phyloP scores from a whole-genome alignment of 164 flowering plant species.

The Platanus orientalis region DNA sequence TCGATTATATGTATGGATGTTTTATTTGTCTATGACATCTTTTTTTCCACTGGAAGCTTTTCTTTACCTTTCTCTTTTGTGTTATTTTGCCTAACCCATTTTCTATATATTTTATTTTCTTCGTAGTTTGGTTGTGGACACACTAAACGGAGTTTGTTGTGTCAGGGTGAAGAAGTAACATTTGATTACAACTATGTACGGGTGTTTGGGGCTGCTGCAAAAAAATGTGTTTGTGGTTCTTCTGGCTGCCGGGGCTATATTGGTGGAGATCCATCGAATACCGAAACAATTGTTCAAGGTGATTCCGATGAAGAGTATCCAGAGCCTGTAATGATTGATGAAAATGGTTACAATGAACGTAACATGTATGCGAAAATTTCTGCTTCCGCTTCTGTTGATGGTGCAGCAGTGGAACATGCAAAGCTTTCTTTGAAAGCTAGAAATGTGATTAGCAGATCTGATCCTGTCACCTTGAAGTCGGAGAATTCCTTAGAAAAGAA shows the following conservation, averaged over 20 bases:
- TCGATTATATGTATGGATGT: no score
- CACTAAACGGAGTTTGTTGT: slow-evolving; percentile 6
- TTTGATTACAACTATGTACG: slow-evolving; percentile 97
- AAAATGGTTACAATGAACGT: slow-evolving; percentile 33
- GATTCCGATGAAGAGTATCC: slow-evolving; percentile 95
- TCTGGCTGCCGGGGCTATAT: slow-evolving; percentile 81
- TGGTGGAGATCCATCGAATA: slow-evolving; percentile 80
- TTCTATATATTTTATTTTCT: not conserved
- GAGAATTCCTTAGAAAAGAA: slow-evolving; percentile 6
- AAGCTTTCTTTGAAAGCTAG: slow-evolving; percentile 7
- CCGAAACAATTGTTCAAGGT: slow-evolving; percentile 70
- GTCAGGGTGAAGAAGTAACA: slow-evolving; percentile 92
- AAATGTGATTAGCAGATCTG: slow-evolving; percentile 1
- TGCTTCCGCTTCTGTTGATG: slow-evolving; percentile 3
- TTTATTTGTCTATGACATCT: no score
- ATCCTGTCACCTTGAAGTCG: slow-evolving; percentile 1
- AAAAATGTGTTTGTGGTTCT: slow-evolving; percentile 91
- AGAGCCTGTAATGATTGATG: slow-evolving; percentile 66
- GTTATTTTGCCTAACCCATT: no score
- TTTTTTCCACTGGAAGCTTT: no score
- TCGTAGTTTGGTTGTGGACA: not conserved
- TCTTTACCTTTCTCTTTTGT: no score
- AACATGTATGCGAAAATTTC: slow-evolving; percentile 4
- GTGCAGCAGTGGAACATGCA: slow-evolving; percentile 16
- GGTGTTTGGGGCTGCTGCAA: slow-evolving; percentile 98